A percentile compares a stretch with the other conserved stretches of the same genome.
These are phyloP conservation scores for Scytalidium sp. DNA, from an alignment of 2,329 filamentous ascomycete genomes.

Conservation along the genomic window DNA sequence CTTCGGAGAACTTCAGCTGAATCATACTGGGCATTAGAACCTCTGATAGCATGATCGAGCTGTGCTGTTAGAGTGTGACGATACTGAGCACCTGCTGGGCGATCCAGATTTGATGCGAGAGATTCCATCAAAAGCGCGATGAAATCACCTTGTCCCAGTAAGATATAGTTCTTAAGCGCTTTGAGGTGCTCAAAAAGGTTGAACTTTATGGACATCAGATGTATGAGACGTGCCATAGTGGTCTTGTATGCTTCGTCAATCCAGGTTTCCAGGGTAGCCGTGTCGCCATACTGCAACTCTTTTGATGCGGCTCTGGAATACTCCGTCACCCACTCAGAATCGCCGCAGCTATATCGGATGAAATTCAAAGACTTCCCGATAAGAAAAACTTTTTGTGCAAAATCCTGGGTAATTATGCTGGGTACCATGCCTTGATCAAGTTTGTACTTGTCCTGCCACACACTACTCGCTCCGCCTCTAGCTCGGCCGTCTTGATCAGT, in stretches of 20 bases:
- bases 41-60: constrained; percentile 92
- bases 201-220: constrained; percentile 94
- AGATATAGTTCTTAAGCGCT: constrained; percentile 89
- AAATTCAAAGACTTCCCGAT: constrained; percentile 99
- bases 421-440: constrained; percentile 83
- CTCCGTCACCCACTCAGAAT: constrained; percentile 90
- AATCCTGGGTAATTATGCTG: constrained; percentile 87
- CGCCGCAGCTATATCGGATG: constrained; percentile 91
- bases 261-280: constrained; percentile 82
- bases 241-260: constrained; percentile 98
- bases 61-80: constrained; percentile 97
- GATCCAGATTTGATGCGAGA: constrained; percentile 84
- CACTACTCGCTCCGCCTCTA: constrained; percentile 71
- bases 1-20: constrained; percentile 85
- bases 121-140: constrained; percentile 97
- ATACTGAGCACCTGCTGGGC: constrained; percentile 95
- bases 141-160: constrained; percentile 95
- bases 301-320: constrained; percentile 94
- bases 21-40: constrained; percentile 96
- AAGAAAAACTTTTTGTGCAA: constrained; percentile 93
- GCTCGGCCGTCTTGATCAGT: constrained; percentile 45
- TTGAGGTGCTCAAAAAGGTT: constrained; percentile 89
- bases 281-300: constrained; percentile 89
- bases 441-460: constrained; percentile 98
- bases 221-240: constrained; percentile 91